Percentiles rank a stretch among this genome's conserved stretches.
Evolutionary conservation across 2,329 filamentous ascomycete genomes (phyloP).

Genomic region (Zarea fungicola): DNA sequence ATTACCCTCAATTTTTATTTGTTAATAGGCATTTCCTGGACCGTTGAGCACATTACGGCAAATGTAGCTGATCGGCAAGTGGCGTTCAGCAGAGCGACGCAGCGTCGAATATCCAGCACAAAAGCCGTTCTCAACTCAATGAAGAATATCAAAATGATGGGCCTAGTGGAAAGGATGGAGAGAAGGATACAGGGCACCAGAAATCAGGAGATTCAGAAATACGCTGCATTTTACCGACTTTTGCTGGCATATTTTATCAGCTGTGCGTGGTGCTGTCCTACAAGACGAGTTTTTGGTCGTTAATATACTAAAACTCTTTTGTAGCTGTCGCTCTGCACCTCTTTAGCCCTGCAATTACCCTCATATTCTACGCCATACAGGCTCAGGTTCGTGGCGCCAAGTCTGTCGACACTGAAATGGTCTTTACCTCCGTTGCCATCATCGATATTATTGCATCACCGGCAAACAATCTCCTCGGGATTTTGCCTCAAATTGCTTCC

Average conservation of each 20-base stretch:
- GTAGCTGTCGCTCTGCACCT: background rate
- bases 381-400: background rate
- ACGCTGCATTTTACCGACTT: conserved; percentile 12
- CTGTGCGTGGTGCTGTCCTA: conserved; percentile 10
- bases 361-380: conserved; percentile 3
- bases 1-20: background rate
- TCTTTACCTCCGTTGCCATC: conserved; percentile 9
- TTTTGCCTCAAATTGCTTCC: conserved; percentile 1
- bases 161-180: conserved; percentile 11
- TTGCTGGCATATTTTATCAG: conserved; percentile 13
- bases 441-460: background rate
- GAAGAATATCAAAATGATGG: conserved; percentile 18
- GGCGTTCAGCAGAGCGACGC: conserved; percentile 8
- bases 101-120: conserved; percentile 4
- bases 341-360: conserved; percentile 1
- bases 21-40: conserved; percentile 8
- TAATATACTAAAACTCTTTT: background rate
- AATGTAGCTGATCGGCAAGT: conserved; percentile 13
- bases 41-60: conserved; percentile 7
- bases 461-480: conserved; percentile 3
- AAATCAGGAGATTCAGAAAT: conserved; percentile 10
- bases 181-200: conserved; percentile 11
- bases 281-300: too few species aligned
- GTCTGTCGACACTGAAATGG: background rate
- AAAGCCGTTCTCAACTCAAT: conserved; percentile 15